These are phyloP conservation scores for Beauveria sp. DNA, from an alignment of 2,329 filamentous ascomycete species.

Conservation along the genomic window DNA sequence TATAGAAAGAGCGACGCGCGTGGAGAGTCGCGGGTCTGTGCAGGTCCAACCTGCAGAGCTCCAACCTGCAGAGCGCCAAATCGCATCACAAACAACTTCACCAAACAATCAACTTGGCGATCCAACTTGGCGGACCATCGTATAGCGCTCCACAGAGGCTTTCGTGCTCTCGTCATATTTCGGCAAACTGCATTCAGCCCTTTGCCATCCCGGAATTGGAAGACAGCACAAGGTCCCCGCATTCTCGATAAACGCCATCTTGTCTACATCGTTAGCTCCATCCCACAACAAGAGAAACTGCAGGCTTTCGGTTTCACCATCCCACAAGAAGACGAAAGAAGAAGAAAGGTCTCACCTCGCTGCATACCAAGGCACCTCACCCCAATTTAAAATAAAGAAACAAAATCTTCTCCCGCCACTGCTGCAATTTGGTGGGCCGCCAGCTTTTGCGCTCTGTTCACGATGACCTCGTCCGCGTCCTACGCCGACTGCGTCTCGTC, in stretches of 20 bases:
- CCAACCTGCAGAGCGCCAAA: neutral
- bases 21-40: neutral
- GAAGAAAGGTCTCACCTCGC: neutral
- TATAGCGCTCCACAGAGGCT: neutral
- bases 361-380: neutral
- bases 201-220: neutral
- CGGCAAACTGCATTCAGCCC: neutral
- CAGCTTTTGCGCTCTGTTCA: constrained; percentile 6
- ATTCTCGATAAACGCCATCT: constrained; percentile 5
- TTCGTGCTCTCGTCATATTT: neutral
- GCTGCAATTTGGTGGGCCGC: constrained; percentile 3
- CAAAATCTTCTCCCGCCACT: constrained; percentile 7
- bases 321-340: neutral
- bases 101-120: neutral
- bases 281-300: neutral
- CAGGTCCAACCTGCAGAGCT: neutral
- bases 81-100: neutral
- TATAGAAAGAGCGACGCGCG: neutral
- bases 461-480: constrained; percentile 23
- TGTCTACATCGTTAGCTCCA: neutral
- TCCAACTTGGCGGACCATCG: neutral
- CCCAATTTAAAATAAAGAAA: neutral
- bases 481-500: constrained; percentile 54
- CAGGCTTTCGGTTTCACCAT: neutral
- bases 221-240: neutral